A percentile compares a stretch with the other conserved stretches of the same genome.
phyloP scores from a whole-genome alignment of 352 stramenopile genomes.

The Pythium rishiriense region DNA sequence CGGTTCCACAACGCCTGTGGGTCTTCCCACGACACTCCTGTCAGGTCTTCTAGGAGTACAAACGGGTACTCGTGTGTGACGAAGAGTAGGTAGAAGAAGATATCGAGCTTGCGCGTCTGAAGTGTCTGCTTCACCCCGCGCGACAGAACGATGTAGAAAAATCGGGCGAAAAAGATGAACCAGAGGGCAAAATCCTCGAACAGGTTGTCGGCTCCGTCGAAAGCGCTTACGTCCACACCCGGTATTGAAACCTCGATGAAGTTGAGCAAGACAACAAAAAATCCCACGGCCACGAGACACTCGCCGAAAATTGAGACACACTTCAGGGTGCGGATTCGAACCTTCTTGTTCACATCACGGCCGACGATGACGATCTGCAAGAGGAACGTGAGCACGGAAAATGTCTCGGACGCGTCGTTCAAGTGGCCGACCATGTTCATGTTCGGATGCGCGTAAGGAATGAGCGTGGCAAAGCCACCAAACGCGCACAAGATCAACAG shows the following conservation, averaged over 20 bases:
- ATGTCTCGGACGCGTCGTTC: constrained; percentile 25
- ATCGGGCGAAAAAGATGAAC: constrained; percentile 40
- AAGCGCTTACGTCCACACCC: neutral
- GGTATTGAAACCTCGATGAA: constrained; percentile 2
- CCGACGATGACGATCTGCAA: constrained; percentile 38
- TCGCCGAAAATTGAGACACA: constrained; percentile 28
- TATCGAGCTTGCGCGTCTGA: constrained; percentile 29
- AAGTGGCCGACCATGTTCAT: constrained; percentile 11
- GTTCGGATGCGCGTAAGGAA: constrained; percentile 14
- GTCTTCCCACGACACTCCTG: constrained; percentile 18
- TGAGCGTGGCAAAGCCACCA: constrained; percentile 9
- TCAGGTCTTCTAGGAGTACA: constrained; percentile 17
- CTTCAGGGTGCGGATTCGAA: constrained; percentile 29
- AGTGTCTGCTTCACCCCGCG: constrained; percentile 28
- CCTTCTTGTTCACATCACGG: constrained; percentile 29
- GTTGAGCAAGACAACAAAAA: constrained; percentile 2
- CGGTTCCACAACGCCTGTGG: constrained; percentile 24
- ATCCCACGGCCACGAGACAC: constrained; percentile 6
- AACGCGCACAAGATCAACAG: constrained; percentile 3
- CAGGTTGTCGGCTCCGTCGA: constrained; percentile 25
- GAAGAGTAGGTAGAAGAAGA: constrained; percentile 39
- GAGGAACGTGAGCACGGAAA: constrained; percentile 21
- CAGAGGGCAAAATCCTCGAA: constrained; percentile 25
- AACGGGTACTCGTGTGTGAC: constrained; percentile 25
- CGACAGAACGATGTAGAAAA: constrained; percentile 35